Evolutionary conservation across 2,329 filamentous ascomycete species (phyloP), one percentile per base, ranked within the genome.

Genomic region (Arthroderma uncinatum): DNA sequence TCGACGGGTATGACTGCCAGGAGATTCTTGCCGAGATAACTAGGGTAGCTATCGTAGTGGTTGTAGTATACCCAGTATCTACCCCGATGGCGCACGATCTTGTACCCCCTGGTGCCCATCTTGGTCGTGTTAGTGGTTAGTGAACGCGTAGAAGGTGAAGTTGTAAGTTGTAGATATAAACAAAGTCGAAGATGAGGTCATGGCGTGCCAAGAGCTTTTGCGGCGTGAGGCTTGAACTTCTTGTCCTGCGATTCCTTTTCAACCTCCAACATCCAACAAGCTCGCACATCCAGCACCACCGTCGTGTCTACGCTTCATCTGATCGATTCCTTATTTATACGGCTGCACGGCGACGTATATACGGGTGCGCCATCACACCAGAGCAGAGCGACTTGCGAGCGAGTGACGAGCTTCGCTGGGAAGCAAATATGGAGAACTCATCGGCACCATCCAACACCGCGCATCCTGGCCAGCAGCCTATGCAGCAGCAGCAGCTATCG

Each of bases 401-500:
- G 33, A 54, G 33, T 39, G n/a, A 37, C n/a, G 34, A 50, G 47
- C 47, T 47, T 47, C 19, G 30, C 10, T n/a, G 21, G 44, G 10
- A 28, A 25, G 21, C 44, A 28, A 10, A 9, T 28, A 60, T 61
- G 60, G 57, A 59, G 54, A 56, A 57, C 44, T 54, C 58, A 44
- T 8, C 57, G 33, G 57, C 30, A 14, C 58, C 50, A 5, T 33
- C 57, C 7, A 56, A 55, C 55, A 62, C 64, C 54, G 64, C 66
- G 63, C 64, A 39, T 67, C 70, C 60, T 60, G 63, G 52, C 65
- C 67, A 28, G 16, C 39, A 34, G 56, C 40, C 21, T 19, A 23
- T 12, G 63, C 64, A 7, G 36, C 55, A 62, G 55, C 69, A 71
- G 60, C 73, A 75, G 62, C 71, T 74, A 53, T 70, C 73, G 4